phyloP scores from a whole-genome alignment of 2,329 filamentous ascomycete species.

The Xylaria arbuscula region DNA sequence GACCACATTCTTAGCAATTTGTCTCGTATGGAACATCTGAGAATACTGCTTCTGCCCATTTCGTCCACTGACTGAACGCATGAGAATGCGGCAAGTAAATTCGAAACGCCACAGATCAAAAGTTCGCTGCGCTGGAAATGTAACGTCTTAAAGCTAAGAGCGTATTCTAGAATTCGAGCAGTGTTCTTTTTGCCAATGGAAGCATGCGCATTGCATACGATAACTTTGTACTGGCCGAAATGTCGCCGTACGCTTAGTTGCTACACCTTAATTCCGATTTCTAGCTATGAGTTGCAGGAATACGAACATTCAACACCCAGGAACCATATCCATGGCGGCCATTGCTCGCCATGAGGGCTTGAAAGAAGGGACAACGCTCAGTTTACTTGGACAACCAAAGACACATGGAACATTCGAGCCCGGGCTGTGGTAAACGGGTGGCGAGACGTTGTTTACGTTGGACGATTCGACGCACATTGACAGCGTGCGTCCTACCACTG shows the following conservation, averaged over 20 bases:
- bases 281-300: conserved; percentile 2
- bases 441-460: conserved; percentile 18
- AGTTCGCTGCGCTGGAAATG: conserved; percentile 41
- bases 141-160: conserved; percentile 39
- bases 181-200: conserved; percentile 40
- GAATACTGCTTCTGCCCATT: conserved; percentile 45
- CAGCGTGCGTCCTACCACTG: conserved; percentile 19
- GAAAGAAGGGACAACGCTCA: not conserved
- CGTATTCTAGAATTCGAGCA: conserved; percentile 41
- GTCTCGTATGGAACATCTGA: conserved; percentile 46
- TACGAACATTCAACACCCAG: conserved; percentile 17
- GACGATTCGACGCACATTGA: conserved; percentile 19
- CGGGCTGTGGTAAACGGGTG: conserved; percentile 24
- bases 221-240: conserved; percentile 44
- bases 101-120: conserved; percentile 32
- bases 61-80: conserved; percentile 38
- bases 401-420: conserved; percentile 7
- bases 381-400: not conserved
- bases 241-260: conserved; percentile 37
- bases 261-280: conserved; percentile 18
- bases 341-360: conserved; percentile 1
- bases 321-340: not conserved
- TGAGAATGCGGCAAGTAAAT: conserved; percentile 34
- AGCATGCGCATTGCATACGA: conserved; percentile 39
- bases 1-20: conserved; percentile 29